Conservation (phyloP, 495 filamentous ascomycete genomes). For the Tuber microsphaerosporum region DNA sequence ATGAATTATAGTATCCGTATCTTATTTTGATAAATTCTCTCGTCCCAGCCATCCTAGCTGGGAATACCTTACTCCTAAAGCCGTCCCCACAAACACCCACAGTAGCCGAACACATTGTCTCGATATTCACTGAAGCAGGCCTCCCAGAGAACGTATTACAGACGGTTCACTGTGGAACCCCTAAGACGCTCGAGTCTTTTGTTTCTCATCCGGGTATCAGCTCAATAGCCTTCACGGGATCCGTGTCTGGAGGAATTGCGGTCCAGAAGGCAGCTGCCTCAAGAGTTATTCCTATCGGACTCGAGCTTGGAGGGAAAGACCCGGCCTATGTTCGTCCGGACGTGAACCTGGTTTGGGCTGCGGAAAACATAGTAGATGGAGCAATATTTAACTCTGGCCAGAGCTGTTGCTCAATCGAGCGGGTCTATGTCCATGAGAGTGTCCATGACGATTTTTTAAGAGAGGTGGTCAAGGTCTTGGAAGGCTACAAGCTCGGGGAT, state of each 20-base stretch:
- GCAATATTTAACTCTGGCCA: slow-evolving; percentile 96
- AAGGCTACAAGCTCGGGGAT: slow-evolving; percentile 81
- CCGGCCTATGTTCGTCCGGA: slow-evolving; percentile 81
- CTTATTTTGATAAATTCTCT: slow-evolving; percentile 84
- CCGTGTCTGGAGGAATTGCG: slow-evolving; percentile 72
- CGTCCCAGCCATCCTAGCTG: slow-evolving; percentile 77
- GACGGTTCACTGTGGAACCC: slow-evolving; percentile 78
- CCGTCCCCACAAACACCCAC: slow-evolving; percentile 92
- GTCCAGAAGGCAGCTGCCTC: slow-evolving; percentile 78
- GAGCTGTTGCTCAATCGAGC: slow-evolving; percentile 88
- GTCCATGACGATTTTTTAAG: slow-evolving; percentile 75
- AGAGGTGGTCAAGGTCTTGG: slow-evolving; percentile 70
- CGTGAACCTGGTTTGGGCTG: slow-evolving; percentile 81
- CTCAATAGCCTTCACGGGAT: slow-evolving; percentile 87
- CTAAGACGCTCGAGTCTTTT: slow-evolving; percentile 60
- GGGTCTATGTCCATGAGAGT: slow-evolving; percentile 81
- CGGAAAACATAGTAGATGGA: slow-evolving; percentile 86
- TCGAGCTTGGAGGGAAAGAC: slow-evolving; percentile 90
- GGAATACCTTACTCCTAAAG: slow-evolving; percentile 84
- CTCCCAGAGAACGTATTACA: slow-evolving; percentile 74
- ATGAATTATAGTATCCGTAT: slow-evolving; percentile 67
- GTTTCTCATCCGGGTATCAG: slow-evolving; percentile 65
- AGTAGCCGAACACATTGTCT: slow-evolving; percentile 69
- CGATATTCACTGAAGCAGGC: slow-evolving; percentile 69
- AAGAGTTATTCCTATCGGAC: slow-evolving; percentile 70